phyloP scores from a whole-genome alignment of 1,284 basidiomycete genomes.

The Leccinum ponderosum region DNA sequence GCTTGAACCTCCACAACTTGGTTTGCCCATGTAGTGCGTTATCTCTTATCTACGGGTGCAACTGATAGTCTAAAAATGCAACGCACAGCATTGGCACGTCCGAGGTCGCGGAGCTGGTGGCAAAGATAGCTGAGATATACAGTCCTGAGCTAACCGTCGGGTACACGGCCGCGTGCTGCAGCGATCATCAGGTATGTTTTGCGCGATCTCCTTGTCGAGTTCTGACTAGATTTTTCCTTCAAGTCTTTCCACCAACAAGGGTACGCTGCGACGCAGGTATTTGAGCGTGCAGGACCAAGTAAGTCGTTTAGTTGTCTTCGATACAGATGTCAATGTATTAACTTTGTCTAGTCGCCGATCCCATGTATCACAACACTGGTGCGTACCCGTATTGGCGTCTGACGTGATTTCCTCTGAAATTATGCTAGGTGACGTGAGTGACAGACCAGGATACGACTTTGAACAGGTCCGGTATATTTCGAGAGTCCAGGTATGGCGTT shows the following conservation, averaged over 20 bases:
- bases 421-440: constrained; percentile 67
- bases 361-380: constrained; percentile 86
- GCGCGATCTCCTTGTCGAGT: not conserved
- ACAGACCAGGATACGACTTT: constrained; percentile 78
- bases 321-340: not conserved
- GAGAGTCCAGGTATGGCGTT: constrained; percentile 72
- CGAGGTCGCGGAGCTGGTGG: constrained; percentile 72
- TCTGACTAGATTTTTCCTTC: not conserved
- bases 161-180: constrained; percentile 80
- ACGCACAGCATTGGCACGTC: constrained; percentile 71
- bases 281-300: constrained; percentile 81
- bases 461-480: constrained; percentile 79
- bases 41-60: not conserved
- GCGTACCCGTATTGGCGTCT: constrained; percentile 14
- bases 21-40: constrained; percentile 62
- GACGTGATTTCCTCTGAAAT: not conserved
- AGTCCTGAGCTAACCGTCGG: constrained; percentile 82
- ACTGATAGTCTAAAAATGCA: not conserved
- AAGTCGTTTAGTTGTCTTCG: constrained; percentile 19
- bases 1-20: constrained; percentile 78
- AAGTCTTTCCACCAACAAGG: constrained; percentile 82
- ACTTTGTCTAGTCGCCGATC: constrained; percentile 62
- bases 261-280: constrained; percentile 80
- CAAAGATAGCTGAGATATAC: constrained; percentile 73
- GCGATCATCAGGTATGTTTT: constrained; percentile 70